These are phyloP conservation scores for Cyberlindnera subsufficiens DNA, from an alignment of 805 yeast genomes.

Conservation along the genomic window DNA sequence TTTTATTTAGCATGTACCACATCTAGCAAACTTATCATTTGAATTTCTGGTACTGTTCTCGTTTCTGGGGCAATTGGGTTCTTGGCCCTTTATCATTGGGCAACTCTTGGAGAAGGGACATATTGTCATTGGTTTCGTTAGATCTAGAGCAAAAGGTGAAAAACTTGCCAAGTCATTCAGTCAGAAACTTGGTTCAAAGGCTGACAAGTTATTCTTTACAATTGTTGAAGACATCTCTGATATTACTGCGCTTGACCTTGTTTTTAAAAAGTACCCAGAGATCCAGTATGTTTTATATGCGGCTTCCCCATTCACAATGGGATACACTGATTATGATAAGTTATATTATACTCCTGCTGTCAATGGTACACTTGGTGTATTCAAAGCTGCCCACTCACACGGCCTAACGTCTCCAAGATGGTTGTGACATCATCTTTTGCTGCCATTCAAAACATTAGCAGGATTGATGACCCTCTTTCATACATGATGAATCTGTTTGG, in stretches of 20 bases:
- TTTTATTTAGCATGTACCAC: no score
- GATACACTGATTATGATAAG: slow-evolving; percentile 36
- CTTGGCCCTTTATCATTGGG: slow-evolving; percentile 39
- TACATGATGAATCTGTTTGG: slow-evolving; percentile 43
- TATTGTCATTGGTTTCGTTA: slow-evolving; percentile 40
- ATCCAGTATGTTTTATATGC: slow-evolving; percentile 51
- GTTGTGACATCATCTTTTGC: slow-evolving; percentile 51
- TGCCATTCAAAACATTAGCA: slow-evolving; percentile 33
- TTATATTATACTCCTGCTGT: slow-evolving; percentile 53
- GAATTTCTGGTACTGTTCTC: no score
- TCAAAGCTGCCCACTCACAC: slow-evolving; percentile 38
- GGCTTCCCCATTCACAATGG: slow-evolving; percentile 52
- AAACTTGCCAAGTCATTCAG: slow-evolving; percentile 25
- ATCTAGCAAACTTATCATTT: no score
- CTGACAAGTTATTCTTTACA: slow-evolving; percentile 35
- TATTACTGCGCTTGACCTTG: slow-evolving; percentile 37
- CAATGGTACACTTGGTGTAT: slow-evolving; percentile 45
- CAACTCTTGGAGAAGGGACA: slow-evolving; percentile 32
- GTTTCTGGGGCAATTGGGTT: slow-evolving; percentile 46
- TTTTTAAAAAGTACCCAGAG: slow-evolving; percentile 41
- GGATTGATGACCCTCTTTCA: slow-evolving; percentile 29
- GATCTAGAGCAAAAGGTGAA: slow-evolving; percentile 33
- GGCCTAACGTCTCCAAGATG: slow-evolving; percentile 38
- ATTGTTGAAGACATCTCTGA: slow-evolving; percentile 43
- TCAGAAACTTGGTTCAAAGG: slow-evolving; percentile 23